These are phyloP conservation scores for Cudoniella acicularis DNA, from an alignment of 495 filamentous ascomycete species.

Conservation along the genomic window DNA sequence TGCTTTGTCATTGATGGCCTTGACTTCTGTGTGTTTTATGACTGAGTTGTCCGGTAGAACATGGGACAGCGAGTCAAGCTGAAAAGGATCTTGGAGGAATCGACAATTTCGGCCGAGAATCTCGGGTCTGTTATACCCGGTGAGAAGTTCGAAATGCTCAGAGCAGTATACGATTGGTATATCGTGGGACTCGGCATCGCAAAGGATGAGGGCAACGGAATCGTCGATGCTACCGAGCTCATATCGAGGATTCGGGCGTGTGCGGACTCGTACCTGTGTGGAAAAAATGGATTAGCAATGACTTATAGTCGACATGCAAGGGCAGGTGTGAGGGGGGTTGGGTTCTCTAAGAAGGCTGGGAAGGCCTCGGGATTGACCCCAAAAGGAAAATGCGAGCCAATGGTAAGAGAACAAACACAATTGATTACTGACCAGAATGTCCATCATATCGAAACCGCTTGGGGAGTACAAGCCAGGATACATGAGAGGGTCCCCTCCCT, in stretches of 20 bases:
- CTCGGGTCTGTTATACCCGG: conserved; percentile 40
- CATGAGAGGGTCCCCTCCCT: conserved; percentile 35
- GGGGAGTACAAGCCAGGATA: conserved; percentile 44
- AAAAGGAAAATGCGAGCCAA: too few relatives aligned
- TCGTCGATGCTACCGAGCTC: conserved; percentile 43
- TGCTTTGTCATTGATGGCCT: conserved; percentile 33
- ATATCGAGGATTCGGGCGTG: conserved; percentile 40
- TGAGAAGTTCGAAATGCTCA: conserved; percentile 38
- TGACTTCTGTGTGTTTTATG: too few relatives aligned
- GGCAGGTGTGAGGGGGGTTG: too few relatives aligned
- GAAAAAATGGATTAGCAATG: too few relatives aligned
- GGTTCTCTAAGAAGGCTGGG: neutral
- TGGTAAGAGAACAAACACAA: too few relatives aligned
- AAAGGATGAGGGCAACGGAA: conserved; percentile 44
- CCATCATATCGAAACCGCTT: conserved; percentile 44
- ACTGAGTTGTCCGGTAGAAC: conserved; percentile 26
- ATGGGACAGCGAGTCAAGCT: conserved; percentile 26
- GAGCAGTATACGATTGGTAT: conserved; percentile 48
- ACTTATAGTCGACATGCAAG: too few relatives aligned
- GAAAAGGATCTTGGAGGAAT: conserved; percentile 43
- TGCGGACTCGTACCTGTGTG: conserved; percentile 36
- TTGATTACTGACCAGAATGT: conserved; percentile 39
- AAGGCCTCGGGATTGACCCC: too few relatives aligned
- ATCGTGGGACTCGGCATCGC: conserved; percentile 41
- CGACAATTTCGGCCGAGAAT: conserved; percentile 47